Evolutionary conservation across 1,284 basidiomycete genomes (phyloP).

Genomic region (Trichosporon faecale): DNA sequence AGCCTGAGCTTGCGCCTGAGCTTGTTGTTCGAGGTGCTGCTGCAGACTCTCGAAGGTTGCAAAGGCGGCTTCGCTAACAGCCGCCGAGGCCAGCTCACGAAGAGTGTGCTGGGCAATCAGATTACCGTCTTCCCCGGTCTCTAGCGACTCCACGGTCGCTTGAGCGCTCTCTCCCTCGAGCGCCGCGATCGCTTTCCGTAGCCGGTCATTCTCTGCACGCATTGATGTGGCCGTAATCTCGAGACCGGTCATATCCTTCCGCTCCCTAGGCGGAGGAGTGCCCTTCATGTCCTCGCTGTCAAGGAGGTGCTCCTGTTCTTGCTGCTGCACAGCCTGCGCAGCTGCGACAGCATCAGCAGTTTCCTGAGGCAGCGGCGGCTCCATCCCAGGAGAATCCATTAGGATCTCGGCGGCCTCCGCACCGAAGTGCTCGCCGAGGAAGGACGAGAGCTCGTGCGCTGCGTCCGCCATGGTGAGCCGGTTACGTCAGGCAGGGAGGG

Average conservation of each 20-base stretch:
- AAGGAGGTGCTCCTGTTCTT: not conserved
- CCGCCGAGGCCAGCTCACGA: slow-evolving; percentile 27
- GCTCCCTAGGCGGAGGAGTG: not conserved
- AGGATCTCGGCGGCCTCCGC: slow-evolving; percentile 5
- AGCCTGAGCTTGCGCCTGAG: slow-evolving; percentile 2
- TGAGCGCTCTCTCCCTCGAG: slow-evolving; percentile 13
- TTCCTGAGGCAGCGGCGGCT: not conserved
- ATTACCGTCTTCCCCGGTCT: slow-evolving; percentile 8
- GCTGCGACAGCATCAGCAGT: not conserved
- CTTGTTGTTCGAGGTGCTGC: slow-evolving; percentile 20
- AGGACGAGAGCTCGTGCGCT: slow-evolving; percentile 4
- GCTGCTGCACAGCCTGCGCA: not conserved
- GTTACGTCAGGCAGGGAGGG: not conserved
- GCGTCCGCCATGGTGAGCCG: not conserved
- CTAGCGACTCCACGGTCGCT: not conserved
- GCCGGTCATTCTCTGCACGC: slow-evolving; percentile 22
- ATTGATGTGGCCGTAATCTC: slow-evolving; percentile 18
- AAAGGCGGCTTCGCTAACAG: slow-evolving; percentile 13
- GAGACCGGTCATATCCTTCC: slow-evolving; percentile 7
- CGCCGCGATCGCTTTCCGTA: slow-evolving; percentile 13
- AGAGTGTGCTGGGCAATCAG: slow-evolving; percentile 20
- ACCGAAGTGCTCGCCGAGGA: slow-evolving; percentile 4
- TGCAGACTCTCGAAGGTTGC: slow-evolving; percentile 24
- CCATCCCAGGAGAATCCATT: not conserved
- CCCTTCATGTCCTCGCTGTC: not conserved